Percentiles rank a stretch among this genome's conserved stretches.
Evolutionary conservation across 441 rosid species (phyloP).

Genomic region (Capsella rubella): DNA sequence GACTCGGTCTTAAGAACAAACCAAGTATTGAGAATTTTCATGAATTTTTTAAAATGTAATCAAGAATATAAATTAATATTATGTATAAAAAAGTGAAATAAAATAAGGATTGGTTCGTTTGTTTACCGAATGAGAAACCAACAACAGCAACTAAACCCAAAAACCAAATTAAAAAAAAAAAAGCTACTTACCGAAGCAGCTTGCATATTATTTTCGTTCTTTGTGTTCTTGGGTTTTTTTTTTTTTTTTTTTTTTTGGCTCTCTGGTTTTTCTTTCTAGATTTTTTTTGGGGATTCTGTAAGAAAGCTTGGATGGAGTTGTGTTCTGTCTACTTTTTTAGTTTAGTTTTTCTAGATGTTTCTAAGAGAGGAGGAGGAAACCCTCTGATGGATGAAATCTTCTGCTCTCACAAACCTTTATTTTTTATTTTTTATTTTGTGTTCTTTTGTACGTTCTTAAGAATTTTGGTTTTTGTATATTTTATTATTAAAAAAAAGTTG

Average conservation of each 20-base stretch:
- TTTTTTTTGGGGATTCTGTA: background rate
- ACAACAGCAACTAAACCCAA: background rate
- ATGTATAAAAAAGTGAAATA: background rate
- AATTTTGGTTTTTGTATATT: constrained; percentile 21
- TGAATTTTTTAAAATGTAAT: background rate
- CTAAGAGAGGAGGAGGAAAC: constrained; percentile 16
- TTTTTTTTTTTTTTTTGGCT: background rate
- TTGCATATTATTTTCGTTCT: constrained; percentile 32
- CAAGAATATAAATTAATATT: background rate
- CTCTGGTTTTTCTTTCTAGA: background rate
- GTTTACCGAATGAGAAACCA: constrained; percentile 28
- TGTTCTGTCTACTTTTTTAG: background rate
- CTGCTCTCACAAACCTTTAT: constrained; percentile 9
- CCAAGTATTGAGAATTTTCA: background rate
- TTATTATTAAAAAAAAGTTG: constrained; percentile 22
- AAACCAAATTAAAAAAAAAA: background rate
- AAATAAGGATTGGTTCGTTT: constrained; percentile 31
- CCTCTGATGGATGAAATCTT: constrained; percentile 33
- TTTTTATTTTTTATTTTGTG: background rate
- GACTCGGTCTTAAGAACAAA: constrained; percentile 40
- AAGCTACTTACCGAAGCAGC: constrained; percentile 37
- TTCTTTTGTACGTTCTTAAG: constrained; percentile 9
- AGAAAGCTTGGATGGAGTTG: background rate
- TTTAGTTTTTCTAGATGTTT: constrained; percentile 22
- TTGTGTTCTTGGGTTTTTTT: constrained; percentile 30